A percentile compares a stretch with the other conserved stretches of the same genome.
Evolutionary conservation across 169 alveolate species (phyloP).

Genomic region (Ichthyophthirius multifiliis): DNA sequence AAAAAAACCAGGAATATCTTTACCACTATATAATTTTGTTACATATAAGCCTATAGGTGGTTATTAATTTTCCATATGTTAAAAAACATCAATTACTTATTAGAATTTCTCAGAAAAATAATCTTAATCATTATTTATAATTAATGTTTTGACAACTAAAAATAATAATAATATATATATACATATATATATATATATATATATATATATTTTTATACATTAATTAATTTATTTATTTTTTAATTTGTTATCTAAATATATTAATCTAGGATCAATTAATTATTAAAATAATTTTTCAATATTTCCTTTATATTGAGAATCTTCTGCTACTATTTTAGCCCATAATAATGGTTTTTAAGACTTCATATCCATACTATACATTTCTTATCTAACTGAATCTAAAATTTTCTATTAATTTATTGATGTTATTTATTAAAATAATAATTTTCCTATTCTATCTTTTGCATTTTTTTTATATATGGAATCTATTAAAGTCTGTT

Average conservation of each 20-base stretch:
- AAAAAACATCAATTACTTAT: background rate
- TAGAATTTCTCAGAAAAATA: background rate
- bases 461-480: background rate
- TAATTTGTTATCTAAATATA: background rate
- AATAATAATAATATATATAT: too few relatives aligned
- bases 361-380: conserved; percentile 3
- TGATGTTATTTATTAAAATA: background rate
- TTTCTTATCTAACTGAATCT: background rate
- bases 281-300: background rate
- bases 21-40: background rate
- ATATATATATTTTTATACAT: too few relatives aligned
- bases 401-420: background rate
- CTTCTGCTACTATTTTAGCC: conserved; percentile 5
- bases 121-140: too few relatives aligned
- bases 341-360: background rate
- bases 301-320: background rate
- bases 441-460: background rate
- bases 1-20: background rate
- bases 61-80: background rate
- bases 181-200: too few relatives aligned
- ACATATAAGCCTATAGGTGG: background rate
- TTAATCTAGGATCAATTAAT: background rate
- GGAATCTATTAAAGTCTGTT: background rate
- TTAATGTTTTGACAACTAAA: too few relatives aligned
- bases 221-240: background rate